These are phyloP conservation scores for Claviceps maximensis DNA, from an alignment of 2,329 filamentous ascomycete species.

Conservation along the genomic window DNA sequence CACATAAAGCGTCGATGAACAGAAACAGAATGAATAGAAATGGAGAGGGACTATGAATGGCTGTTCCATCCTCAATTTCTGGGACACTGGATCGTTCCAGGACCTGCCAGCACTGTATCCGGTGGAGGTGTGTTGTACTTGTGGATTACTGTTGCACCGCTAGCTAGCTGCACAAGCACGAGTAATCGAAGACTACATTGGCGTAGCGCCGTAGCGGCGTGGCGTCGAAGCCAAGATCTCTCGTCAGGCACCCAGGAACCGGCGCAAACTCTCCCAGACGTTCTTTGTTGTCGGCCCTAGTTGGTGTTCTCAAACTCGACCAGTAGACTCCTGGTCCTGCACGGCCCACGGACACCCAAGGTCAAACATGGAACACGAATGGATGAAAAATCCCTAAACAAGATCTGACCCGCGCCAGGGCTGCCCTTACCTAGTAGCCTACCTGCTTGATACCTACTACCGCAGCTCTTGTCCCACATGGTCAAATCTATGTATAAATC, in stretches of 20 bases:
- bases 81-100: background rate
- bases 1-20: background rate
- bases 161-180: background rate
- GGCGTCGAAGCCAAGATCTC: background rate
- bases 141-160: background rate
- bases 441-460: too few relatives aligned
- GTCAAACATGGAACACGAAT: background rate
- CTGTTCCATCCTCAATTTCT: background rate
- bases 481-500: conserved; percentile 3
- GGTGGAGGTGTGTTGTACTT: background rate
- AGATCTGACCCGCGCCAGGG: background rate
- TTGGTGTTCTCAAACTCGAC: background rate
- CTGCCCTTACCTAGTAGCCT: too few relatives aligned
- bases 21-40: background rate
- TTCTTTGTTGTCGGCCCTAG: background rate
- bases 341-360: background rate
- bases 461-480: too few relatives aligned
- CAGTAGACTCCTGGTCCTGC: background rate
- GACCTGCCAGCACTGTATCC: background rate
- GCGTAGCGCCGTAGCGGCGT: background rate
- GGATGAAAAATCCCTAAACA: background rate
- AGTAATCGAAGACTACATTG: background rate
- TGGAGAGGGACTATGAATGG: background rate
- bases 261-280: background rate
- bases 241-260: background rate